Percentiles rank a stretch among this genome's conserved stretches.
These are phyloP conservation scores for Lactarius sp. DNA, from an alignment of 768 basidiomycete species.

Conservation along the genomic window DNA sequence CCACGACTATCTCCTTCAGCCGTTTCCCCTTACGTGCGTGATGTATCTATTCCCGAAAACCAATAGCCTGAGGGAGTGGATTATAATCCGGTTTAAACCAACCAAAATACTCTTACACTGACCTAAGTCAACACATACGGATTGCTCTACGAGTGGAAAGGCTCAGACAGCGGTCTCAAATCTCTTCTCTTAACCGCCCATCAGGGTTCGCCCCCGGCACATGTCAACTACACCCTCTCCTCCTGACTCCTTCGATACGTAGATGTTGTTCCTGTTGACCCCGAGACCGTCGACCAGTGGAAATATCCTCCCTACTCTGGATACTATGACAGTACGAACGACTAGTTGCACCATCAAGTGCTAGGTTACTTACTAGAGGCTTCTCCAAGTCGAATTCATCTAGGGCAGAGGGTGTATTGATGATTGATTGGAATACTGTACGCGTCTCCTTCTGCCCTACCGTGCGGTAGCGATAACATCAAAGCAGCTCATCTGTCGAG, in stretches of 20 bases:
- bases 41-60: background rate
- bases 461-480: background rate
- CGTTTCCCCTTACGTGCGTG: constrained; percentile 61
- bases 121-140: constrained; percentile 59
- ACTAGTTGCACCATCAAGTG: too few species aligned
- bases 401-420: constrained; percentile 37
- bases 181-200: constrained; percentile 52
- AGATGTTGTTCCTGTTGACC: constrained; percentile 70
- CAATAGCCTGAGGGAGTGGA: too few species aligned
- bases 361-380: too few species aligned
- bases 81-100: constrained; percentile 23
- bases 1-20: constrained; percentile 38
- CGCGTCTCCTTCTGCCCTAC: constrained; percentile 3
- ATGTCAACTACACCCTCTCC: constrained; percentile 26
- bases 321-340: too few species aligned
- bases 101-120: constrained; percentile 46
- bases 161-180: constrained; percentile 44
- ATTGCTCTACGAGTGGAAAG: constrained; percentile 57
- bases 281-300: constrained; percentile 54
- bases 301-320: constrained; percentile 60
- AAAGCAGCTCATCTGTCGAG: constrained; percentile 35
- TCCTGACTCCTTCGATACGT: background rate
- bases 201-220: constrained; percentile 36
- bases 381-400: too few species aligned
- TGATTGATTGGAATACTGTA: constrained; percentile 35